Evolutionary conservation across 441 rosid genomes (phyloP).

Genomic region (Theobroma grandiflorum): DNA sequence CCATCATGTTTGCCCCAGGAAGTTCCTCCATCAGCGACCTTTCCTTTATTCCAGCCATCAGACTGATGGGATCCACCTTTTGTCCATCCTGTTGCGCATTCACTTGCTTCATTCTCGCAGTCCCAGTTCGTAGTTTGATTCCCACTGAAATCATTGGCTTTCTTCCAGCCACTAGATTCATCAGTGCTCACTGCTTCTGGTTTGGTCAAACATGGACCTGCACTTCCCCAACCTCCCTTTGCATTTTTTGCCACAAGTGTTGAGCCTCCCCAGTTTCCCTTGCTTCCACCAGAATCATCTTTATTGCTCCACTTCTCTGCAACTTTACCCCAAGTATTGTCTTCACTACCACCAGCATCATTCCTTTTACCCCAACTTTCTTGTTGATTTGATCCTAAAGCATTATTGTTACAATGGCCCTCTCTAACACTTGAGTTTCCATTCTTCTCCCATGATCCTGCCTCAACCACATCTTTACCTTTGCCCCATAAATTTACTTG

Average conservation of each 20-base stretch:
- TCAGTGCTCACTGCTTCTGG: slow-evolving; percentile 19
- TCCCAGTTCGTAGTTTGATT: slow-evolving; percentile 20
- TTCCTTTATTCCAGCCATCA: slow-evolving; percentile 42
- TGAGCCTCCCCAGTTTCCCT: slow-evolving; percentile 34
- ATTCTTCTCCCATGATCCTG: slow-evolving; percentile 13
- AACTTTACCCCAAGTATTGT: slow-evolving; percentile 52
- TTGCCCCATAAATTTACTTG: slow-evolving; percentile 38
- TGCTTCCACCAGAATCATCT: slow-evolving; percentile 36
- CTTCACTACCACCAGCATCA: slow-evolving; percentile 37
- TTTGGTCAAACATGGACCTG: not conserved
- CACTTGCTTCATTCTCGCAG: slow-evolving; percentile 10
- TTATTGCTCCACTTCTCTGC: slow-evolving; percentile 34
- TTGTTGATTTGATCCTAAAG: slow-evolving; percentile 11
- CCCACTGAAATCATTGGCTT: slow-evolving; percentile 32
- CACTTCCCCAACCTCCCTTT: slow-evolving; percentile 34
- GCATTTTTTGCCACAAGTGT: slow-evolving; percentile 36
- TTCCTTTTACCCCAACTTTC: slow-evolving; percentile 19
- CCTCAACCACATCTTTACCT: slow-evolving; percentile 35
- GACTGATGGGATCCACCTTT: slow-evolving; percentile 31
- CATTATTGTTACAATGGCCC: slow-evolving; percentile 4
- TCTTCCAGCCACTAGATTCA: slow-evolving; percentile 40
- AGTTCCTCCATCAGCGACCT: slow-evolving; percentile 32
- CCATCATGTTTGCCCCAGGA: slow-evolving; percentile 42
- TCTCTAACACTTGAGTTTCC: not conserved
- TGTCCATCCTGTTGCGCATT: slow-evolving; percentile 37